phyloP scores from a whole-genome alignment of 805 yeast genomes.

The Yarrowia sp. region DNA sequence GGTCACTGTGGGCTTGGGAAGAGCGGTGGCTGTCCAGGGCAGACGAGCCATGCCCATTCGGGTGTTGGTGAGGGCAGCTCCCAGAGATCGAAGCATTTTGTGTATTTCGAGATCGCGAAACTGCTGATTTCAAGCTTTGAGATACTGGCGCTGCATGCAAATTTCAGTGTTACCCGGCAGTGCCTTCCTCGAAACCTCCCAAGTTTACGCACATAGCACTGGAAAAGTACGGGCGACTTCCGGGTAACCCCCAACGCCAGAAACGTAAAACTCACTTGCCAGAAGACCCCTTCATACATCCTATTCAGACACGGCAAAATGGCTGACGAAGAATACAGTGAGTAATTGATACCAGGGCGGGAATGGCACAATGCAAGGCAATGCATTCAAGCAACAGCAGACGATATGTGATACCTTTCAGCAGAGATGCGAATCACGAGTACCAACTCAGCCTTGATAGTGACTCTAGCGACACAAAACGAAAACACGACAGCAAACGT shows the following conservation, averaged over 20 bases:
- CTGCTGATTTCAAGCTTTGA: conserved; percentile 6
- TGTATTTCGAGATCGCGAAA: conserved; percentile 2
- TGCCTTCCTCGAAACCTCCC: too few relatives aligned
- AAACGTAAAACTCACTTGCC: conserved; percentile 1
- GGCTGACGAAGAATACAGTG: conserved; percentile 43
- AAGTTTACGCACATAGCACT: too few relatives aligned
- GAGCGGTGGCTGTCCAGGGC: conserved; percentile 23
- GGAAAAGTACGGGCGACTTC: not conserved
- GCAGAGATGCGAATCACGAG: not conserved
- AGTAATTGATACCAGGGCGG: conserved; percentile 14
- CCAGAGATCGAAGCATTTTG: conserved; percentile 33
- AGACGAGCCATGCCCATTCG: conserved; percentile 36
- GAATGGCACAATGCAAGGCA: too few relatives aligned
- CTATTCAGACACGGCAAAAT: conserved; percentile 28
- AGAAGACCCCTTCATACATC: conserved; percentile 4
- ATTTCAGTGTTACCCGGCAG: conserved; percentile 37
- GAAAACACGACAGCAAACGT: too few relatives aligned
- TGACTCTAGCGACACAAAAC: too few relatives aligned
- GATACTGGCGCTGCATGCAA: conserved; percentile 11
- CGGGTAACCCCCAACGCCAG: conserved; percentile 24
- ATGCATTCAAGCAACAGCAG: not conserved
- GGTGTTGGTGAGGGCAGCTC: conserved; percentile 34
- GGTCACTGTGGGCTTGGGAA: conserved; percentile 15
- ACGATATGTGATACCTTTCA: not conserved
- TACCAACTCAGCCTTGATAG: not conserved